phyloP scores from a whole-genome alignment of 2,329 filamentous ascomycete species.

The Fusarium proliferatum region DNA sequence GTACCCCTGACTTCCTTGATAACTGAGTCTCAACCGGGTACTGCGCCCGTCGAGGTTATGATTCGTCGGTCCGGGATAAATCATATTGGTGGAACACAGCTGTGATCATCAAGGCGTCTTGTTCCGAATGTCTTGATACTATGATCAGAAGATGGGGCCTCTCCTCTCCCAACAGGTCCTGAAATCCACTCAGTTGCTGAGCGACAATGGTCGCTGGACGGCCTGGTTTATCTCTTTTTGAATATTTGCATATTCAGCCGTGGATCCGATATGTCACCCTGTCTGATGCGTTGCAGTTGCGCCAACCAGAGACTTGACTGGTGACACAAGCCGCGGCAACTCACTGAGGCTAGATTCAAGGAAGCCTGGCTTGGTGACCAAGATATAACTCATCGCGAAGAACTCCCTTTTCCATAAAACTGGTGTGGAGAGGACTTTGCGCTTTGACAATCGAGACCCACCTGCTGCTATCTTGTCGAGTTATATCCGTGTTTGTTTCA shows the following conservation, averaged over 20 bases:
- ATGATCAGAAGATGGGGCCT: not conserved
- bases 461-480: not conserved
- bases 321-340: slow-evolving; percentile 11
- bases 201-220: not conserved
- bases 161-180: slow-evolving; percentile 13
- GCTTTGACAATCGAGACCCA: slow-evolving; percentile 22
- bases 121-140: not conserved
- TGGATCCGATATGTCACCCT: slow-evolving; percentile 8
- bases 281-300: not conserved
- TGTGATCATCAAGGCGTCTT: not conserved
- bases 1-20: not conserved
- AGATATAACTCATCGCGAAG: slow-evolving; percentile 4
- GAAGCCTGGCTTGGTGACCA: slow-evolving; percentile 1
- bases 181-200: not conserved
- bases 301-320: slow-evolving; percentile 7
- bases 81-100: slow-evolving; percentile 1
- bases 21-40: slow-evolving; percentile 1
- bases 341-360: slow-evolving; percentile 6
- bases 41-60: not conserved
- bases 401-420: not conserved
- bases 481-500: slow-evolving; percentile 14
- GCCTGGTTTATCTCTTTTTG: not conserved
- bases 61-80: not conserved
- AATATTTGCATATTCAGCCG: slow-evolving; percentile 6
- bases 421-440: slow-evolving; percentile 12